Evolutionary conservation across 176 grass and related monocot genomes (phyloP).

Genomic region (Metroxylon sagu): DNA sequence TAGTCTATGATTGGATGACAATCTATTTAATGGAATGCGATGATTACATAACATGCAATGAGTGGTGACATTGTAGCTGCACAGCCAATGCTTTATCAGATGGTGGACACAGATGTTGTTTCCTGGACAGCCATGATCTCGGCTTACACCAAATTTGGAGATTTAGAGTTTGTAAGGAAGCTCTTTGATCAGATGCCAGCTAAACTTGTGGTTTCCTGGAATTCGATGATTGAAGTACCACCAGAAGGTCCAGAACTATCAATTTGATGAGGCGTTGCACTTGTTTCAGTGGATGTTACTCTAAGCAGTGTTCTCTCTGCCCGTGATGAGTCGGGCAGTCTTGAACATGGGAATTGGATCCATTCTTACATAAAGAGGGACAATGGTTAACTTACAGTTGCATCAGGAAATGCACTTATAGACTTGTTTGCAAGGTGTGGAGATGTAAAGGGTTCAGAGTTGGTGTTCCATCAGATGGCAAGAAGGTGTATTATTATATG

Average conservation of each 20-base stretch:
- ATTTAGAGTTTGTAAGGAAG: slow-evolving; percentile 24
- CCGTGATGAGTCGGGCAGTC: slow-evolving; percentile 27
- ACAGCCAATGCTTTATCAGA: slow-evolving; percentile 13
- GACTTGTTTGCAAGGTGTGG: slow-evolving; percentile 55
- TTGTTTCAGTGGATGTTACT: slow-evolving; percentile 36
- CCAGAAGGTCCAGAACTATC: slow-evolving; percentile 20
- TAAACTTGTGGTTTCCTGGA: slow-evolving; percentile 33
- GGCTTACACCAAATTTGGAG: slow-evolving; percentile 31
- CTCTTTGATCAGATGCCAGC: slow-evolving; percentile 36
- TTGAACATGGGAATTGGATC: slow-evolving; percentile 41
- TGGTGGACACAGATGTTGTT: slow-evolving; percentile 31
- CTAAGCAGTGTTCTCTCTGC: slow-evolving; percentile 32
- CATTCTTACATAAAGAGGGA: slow-evolving; percentile 32
- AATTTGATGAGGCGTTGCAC: slow-evolving; percentile 30
- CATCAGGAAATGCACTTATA: slow-evolving; percentile 39
- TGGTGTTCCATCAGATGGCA: slow-evolving; percentile 25
- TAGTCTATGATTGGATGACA: slow-evolving; percentile 10
- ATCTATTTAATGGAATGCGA: slow-evolving; percentile 23
- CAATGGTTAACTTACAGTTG: slow-evolving; percentile 19
- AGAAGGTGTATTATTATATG: slow-evolving; percentile 40
- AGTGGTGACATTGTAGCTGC: slow-evolving; percentile 2
- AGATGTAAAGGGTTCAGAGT: slow-evolving; percentile 25
- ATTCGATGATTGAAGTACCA: slow-evolving; percentile 31
- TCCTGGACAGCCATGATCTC: slow-evolving; percentile 23
- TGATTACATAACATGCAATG: slow-evolving; percentile 25